phyloP scores from a whole-genome alignment of 2,329 filamentous ascomycete genomes.

The Hypoxylon sp. region DNA sequence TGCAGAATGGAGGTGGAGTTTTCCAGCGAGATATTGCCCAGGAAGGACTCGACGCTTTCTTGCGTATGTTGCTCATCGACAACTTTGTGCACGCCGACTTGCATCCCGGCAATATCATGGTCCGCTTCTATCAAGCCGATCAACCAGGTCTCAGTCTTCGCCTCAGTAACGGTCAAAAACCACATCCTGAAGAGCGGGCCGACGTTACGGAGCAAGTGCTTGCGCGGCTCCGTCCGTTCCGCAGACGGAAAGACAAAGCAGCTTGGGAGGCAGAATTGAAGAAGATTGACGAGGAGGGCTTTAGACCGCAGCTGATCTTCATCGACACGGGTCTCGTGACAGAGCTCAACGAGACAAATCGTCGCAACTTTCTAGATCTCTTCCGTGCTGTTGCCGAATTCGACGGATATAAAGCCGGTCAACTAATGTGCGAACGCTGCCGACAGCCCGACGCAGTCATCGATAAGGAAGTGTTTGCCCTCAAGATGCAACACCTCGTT shows the following conservation, averaged over 20 bases:
- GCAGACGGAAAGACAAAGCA: constrained; percentile 70
- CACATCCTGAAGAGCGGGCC: constrained; percentile 53
- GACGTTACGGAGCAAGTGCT: constrained; percentile 93
- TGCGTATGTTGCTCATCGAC: constrained; percentile 96
- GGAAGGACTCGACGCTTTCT: constrained; percentile 93
- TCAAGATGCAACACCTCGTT: constrained; percentile 97
- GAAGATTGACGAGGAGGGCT: constrained; percentile 87
- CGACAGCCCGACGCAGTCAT: constrained; percentile 92
- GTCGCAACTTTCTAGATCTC: constrained; percentile 91
- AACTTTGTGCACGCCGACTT: constrained; percentile 98
- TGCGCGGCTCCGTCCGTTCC: constrained; percentile 81
- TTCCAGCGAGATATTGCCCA: constrained; percentile 96
- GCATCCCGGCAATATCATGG: constrained; percentile 99
- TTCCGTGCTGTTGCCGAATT: constrained; percentile 98
- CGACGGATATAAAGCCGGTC: constrained; percentile 93
- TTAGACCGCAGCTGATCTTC: constrained; percentile 93
- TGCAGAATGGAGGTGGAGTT: constrained; percentile 90
- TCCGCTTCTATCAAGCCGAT: constrained; percentile 92
- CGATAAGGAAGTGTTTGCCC: constrained; percentile 89
- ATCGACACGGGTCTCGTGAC: constrained; percentile 98
- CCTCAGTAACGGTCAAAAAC: constrained; percentile 52
- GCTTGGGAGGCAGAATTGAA: constrained; percentile 82
- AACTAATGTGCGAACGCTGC: constrained; percentile 96
- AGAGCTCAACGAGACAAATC: constrained; percentile 88
- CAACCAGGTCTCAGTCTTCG: constrained; percentile 75